phyloP scores from a whole-genome alignment of 1,284 basidiomycete species.

The Melampsora americana region DNA sequence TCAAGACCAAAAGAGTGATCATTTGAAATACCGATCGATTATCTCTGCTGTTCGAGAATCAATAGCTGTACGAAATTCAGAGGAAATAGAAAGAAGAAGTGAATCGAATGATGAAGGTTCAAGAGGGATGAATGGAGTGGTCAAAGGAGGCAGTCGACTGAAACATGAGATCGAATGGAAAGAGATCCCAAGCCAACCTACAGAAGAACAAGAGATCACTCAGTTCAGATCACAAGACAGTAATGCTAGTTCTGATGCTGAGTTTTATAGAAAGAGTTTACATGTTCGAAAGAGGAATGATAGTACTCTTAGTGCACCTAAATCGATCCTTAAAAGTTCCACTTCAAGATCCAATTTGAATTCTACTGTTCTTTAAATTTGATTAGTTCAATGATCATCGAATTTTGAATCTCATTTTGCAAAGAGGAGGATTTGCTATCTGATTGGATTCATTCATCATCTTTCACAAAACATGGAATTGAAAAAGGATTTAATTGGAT shows the following conservation, averaged over 20 bases:
- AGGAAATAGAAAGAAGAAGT: not conserved
- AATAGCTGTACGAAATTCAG: not conserved
- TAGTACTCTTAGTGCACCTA: not conserved
- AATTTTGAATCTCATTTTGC: not conserved
- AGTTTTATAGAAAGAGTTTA: not conserved
- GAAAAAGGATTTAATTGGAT: too few species aligned
- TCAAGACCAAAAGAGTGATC: slow-evolving; percentile 34
- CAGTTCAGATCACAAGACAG: not conserved
- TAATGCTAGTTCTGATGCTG: not conserved
- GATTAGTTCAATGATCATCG: not conserved
- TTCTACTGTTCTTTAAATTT: not conserved
- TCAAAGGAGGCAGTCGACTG: slow-evolving; percentile 18
- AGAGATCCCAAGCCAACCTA: not conserved
- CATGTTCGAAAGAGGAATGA: not conserved
- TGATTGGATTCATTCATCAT: too few species aligned
- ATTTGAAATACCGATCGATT: slow-evolving; percentile 35
- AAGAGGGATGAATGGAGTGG: not conserved
- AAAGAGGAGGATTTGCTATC: too few species aligned
- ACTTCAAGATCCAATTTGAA: too few species aligned
- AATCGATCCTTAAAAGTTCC: not conserved
- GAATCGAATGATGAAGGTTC: slow-evolving; percentile 2
- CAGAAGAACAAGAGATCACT: not conserved
- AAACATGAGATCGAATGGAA: slow-evolving; percentile 42
- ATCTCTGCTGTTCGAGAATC: slow-evolving; percentile 38
- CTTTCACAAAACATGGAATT: too few species aligned